Percentiles rank a stretch among this genome's conserved stretches.
Evolutionary conservation across 768 basidiomycete species (phyloP).

Genomic region (Podaxis mareebaensis): DNA sequence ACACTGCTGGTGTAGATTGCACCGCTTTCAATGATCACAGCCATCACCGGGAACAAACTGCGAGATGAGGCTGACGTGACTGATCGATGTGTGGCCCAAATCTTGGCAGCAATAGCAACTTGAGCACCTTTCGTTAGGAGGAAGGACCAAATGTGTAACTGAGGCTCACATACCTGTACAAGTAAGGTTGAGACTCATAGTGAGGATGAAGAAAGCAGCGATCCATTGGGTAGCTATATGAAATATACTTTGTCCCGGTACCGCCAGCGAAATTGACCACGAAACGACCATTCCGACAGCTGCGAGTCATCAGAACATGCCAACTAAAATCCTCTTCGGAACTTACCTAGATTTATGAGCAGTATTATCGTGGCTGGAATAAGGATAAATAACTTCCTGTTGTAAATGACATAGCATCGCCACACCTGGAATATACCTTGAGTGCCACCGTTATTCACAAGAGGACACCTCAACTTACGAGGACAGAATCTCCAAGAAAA

Average conservation of each 20-base stretch:
- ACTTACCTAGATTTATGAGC: slow-evolving; percentile 1
- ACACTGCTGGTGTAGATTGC: slow-evolving; percentile 3
- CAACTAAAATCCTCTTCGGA: not conserved
- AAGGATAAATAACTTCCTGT: not conserved
- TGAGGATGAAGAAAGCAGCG: slow-evolving; percentile 8
- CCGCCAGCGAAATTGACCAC: slow-evolving; percentile 1
- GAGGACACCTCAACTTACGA: not conserved
- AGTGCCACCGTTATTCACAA: not conserved
- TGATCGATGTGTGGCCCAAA: not conserved
- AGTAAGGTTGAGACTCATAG: slow-evolving; percentile 7
- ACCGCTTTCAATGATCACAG: slow-evolving; percentile 8
- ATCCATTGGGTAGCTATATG: not conserved
- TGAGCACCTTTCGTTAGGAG: not conserved
- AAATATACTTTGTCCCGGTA: slow-evolving; percentile 4
- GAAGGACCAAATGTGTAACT: not conserved
- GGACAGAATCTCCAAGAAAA: slow-evolving; percentile 8
- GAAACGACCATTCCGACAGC: slow-evolving; percentile 8
- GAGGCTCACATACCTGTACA: not conserved
- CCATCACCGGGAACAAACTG: slow-evolving; percentile 7
- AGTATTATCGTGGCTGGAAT: not conserved
- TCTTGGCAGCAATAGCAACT: slow-evolving; percentile 8
- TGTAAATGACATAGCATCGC: slow-evolving; percentile 10
- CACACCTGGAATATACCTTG: not conserved
- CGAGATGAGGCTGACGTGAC: not conserved
- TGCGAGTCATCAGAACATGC: not conserved